Evolutionary conservation across 2,329 filamentous ascomycete species (phyloP), one percentile per base, ranked within the genome.

Genomic region (Pestalotiopsis sp.): DNA sequence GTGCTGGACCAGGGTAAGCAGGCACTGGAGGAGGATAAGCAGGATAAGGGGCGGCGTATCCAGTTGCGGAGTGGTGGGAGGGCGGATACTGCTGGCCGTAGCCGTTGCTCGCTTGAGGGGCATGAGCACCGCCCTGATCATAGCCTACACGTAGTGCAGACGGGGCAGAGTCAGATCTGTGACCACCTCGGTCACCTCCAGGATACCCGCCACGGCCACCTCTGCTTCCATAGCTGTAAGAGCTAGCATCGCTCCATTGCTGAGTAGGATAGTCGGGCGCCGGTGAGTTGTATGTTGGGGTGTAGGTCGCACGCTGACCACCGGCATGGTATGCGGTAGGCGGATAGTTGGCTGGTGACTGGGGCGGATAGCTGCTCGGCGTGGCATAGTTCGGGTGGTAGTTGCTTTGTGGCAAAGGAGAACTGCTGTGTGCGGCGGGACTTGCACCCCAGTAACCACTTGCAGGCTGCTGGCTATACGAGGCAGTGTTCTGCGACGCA

Each of bases 341-440:
- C 66, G 84, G 84, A 70, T 85, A 85, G 13, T 80, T 67, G 41
- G 75, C 75, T 56, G 70, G 73, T 4, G 73, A 73, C 66, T 83
- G 81, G 27, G 81, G 75, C 39, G 78, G 78, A 69, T 89, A 90
- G 9, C 82, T 77, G 59, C 31, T 62, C 73, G 89, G 89, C 56
- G 85, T 84, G 52, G 87, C 84, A 75, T 89, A 90, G 77, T 87
- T 88, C 41, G 86, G 86, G 72, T 89, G 87, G 73, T 89, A 89
- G 73, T 86, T 70, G 57, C 38, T 68, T 38, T 66, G 69, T 14
- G 69, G 67, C 41, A 89, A 78, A 36, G 86, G 84, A 67, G 82
- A 72, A 72, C 75, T 64, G 77, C 71, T 62, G 76, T 72, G 62
- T 78, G 76, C 61, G 70, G 65, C 66, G 74, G 69, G 62, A 59